Conservation (phyloP, 495 filamentous ascomycete genomes). For the Neurospora terricola region DNA sequence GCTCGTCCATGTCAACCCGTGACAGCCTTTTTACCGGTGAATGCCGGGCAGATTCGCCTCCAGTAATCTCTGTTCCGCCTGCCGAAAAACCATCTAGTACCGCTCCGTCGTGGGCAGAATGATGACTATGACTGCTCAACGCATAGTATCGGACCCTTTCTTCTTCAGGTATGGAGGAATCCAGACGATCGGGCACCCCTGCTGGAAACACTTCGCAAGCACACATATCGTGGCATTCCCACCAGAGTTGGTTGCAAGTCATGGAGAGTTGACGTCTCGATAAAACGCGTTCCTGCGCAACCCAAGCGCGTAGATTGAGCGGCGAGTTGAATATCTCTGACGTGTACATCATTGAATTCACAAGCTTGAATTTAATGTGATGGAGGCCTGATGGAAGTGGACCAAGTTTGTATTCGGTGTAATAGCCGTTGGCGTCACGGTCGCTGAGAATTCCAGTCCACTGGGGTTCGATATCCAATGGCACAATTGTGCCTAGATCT, state of each 20-base stretch:
- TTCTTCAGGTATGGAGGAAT: too few relatives aligned
- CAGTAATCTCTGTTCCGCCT: background rate
- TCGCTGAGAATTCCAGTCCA: background rate
- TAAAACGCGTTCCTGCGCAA: background rate
- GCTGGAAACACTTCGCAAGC: background rate
- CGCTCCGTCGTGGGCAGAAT: background rate
- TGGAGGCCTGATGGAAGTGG: background rate
- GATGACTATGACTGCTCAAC: background rate
- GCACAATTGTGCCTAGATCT: background rate
- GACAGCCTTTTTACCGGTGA: background rate
- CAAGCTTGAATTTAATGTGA: background rate
- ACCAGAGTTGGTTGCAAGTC: background rate
- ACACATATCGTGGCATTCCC: background rate
- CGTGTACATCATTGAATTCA: accelerated
- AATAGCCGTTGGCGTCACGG: background rate
- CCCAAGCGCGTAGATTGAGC: background rate
- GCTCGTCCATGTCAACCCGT: background rate
- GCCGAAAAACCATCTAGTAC: background rate
- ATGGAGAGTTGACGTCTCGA: background rate
- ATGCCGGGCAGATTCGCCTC: background rate
- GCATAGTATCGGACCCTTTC: background rate
- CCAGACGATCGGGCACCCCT: background rate
- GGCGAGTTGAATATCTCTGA: background rate
- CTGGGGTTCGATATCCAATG: background rate
- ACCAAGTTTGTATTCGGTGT: background rate